These are phyloP conservation scores for Typha latifolia DNA, from an alignment of 176 grass and related monocot species.

Conservation along the genomic window DNA sequence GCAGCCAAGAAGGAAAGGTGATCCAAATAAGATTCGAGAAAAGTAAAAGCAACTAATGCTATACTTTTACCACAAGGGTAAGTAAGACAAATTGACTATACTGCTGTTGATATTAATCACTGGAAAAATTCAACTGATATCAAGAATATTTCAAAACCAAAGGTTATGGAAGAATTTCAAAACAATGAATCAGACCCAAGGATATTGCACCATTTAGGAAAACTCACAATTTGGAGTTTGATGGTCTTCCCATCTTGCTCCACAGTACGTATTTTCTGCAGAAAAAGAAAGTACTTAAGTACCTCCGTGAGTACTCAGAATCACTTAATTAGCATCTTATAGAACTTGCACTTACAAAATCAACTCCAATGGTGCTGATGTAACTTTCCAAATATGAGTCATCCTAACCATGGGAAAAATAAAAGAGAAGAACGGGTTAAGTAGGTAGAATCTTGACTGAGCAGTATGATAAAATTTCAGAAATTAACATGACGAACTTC, in stretches of 20 bases:
- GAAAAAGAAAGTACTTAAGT: slow-evolving; percentile 1
- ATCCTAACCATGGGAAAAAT: slow-evolving; percentile 6
- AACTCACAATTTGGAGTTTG: slow-evolving; percentile 84
- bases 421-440: neutral
- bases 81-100: too few species aligned
- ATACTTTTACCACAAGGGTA: too few species aligned
- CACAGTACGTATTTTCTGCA: slow-evolving; percentile 73
- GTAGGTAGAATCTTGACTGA: neutral
- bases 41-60: too few species aligned
- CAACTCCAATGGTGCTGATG: slow-evolving; percentile 22
- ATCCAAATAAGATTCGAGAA: neutral
- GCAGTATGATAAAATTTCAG: neutral
- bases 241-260: slow-evolving; percentile 84
- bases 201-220: neutral
- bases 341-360: slow-evolving; percentile 16
- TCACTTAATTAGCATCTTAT: neutral
- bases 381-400: slow-evolving; percentile 21
- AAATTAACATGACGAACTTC: neutral
- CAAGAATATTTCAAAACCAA: too few species aligned
- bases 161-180: neutral
- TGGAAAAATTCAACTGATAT: too few species aligned
- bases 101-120: too few species aligned
- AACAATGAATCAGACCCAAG: neutral
- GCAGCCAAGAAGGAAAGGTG: neutral
- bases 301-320: too few species aligned